Percentiles rank a stretch among this genome's conserved stretches.
These are phyloP conservation scores for Bacterosira constricta DNA, from an alignment of 108 stramenopile species.

Conservation along the genomic window DNA sequence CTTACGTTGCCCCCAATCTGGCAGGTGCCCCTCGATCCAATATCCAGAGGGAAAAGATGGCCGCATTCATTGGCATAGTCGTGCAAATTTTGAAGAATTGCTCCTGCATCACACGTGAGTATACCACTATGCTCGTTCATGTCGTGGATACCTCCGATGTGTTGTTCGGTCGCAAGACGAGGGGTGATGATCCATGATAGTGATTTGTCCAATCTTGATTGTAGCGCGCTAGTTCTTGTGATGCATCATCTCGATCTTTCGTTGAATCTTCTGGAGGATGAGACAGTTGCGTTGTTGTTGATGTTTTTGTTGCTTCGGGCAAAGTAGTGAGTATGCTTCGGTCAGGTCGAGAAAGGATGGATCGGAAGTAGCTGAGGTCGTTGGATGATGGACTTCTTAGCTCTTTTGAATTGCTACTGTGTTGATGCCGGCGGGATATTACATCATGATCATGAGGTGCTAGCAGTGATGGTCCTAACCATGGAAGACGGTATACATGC, in stretches of 20 bases:
- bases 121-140: conserved; percentile 80
- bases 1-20: conserved; percentile 95
- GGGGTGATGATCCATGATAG: conserved; percentile 56
- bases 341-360: conserved; percentile 33
- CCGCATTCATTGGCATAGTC: conserved; percentile 59
- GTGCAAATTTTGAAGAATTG: conserved; percentile 87
- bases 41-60: conserved; percentile 87
- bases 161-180: conserved; percentile 66
- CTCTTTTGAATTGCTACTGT: neutral
- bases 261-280: conserved; percentile 2
- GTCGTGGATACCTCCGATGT: conserved; percentile 72
- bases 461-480: neutral
- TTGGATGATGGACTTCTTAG: conserved; percentile 17
- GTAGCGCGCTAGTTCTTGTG: conserved; percentile 47
- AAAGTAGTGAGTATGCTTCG: conserved; percentile 16
- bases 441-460: neutral
- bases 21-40: conserved; percentile 96
- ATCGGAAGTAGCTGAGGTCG: conserved; percentile 41
- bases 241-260: too few species aligned
- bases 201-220: conserved; percentile 66
- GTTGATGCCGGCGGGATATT: neutral
- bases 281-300: neutral
- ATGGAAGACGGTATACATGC: neutral
- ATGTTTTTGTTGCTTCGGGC: neutral
- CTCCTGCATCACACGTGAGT: conserved; percentile 90